Percentiles rank a stretch among this genome's conserved stretches.
Conservation (phyloP, 805 yeast species). For the Wickerhamomyces ciferrii region DNA sequence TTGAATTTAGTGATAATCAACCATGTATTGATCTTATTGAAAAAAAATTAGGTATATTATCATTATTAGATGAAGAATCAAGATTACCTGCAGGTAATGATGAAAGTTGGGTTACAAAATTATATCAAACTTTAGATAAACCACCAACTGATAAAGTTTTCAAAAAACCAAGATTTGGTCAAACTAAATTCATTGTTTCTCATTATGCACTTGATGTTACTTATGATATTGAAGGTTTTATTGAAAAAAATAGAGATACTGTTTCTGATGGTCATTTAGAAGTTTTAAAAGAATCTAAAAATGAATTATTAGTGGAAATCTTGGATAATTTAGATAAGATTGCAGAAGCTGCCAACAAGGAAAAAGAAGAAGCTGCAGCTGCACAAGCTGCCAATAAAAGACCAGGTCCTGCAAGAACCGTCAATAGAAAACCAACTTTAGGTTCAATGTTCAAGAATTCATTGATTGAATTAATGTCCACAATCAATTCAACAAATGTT, state of each 20-base stretch:
- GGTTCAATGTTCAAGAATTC: constrained; percentile 94
- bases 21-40: constrained; percentile 94
- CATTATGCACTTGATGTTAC: constrained; percentile 95
- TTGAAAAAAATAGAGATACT: constrained; percentile 95
- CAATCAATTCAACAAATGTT: constrained; percentile 91
- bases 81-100: constrained; percentile 92
- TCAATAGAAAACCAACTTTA: constrained; percentile 79
- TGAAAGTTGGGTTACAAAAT: constrained; percentile 85
- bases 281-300: constrained; percentile 65
- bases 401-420: constrained; percentile 37
- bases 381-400: constrained; percentile 40
- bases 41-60: constrained; percentile 78
- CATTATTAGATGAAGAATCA: constrained; percentile 91
- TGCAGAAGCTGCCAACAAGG: constrained; percentile 37
- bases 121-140: constrained; percentile 80
- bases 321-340: constrained; percentile 59
- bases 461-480: constrained; percentile 85
- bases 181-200: constrained; percentile 79
- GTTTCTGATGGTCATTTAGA: constrained; percentile 95
- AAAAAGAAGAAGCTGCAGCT: constrained; percentile 26
- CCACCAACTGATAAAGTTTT: constrained; percentile 72
- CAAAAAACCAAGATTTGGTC: constrained; percentile 93
- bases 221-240: constrained; percentile 89
- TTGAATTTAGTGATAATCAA: constrained; percentile 93
- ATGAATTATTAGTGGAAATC: constrained; percentile 59